Conservation (phyloP, 2,329 filamentous ascomycete genomes). For the Ceratocystis ficicola region DNA sequence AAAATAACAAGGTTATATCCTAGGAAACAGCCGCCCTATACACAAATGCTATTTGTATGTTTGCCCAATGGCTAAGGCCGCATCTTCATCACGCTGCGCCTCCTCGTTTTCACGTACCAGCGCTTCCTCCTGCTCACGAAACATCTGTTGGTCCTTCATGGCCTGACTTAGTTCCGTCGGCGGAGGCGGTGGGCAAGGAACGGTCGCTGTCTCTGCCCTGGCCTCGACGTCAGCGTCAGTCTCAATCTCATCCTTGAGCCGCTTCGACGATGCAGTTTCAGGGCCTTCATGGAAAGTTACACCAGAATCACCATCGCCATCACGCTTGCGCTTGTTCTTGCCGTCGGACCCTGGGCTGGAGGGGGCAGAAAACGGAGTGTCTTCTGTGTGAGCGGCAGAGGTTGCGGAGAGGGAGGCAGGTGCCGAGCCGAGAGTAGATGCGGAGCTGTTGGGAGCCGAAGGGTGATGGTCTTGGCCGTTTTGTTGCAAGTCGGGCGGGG, state of each 20-base stretch:
- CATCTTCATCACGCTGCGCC: conserved; percentile 41
- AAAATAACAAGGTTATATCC: not conserved
- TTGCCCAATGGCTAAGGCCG: conserved; percentile 27
- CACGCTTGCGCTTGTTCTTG: conserved; percentile 54
- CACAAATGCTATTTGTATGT: conserved; percentile 8
- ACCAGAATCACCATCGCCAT: conserved; percentile 28
- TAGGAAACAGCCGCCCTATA: conserved; percentile 22
- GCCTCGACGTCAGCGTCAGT: not conserved
- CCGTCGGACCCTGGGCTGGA: conserved; percentile 33
- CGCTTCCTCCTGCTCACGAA: conserved; percentile 39
- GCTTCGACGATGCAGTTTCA: conserved; percentile 32
- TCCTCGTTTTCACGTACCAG: conserved; percentile 44
- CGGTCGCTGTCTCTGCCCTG: conserved; percentile 27
- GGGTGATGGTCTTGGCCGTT: conserved; percentile 24
- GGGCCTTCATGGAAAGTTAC: conserved; percentile 10
- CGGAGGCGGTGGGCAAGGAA: conserved; percentile 40
- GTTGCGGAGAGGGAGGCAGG: conserved; percentile 25
- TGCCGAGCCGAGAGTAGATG: conserved; percentile 20
- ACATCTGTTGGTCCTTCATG: conserved; percentile 34
- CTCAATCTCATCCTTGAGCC: conserved; percentile 36
- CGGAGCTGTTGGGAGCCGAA: conserved; percentile 13
- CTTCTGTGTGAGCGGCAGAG: conserved; percentile 24
- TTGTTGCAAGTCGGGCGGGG: conserved; percentile 27
- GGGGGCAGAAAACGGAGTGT: conserved; percentile 26
- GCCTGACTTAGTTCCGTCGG: conserved; percentile 32